phyloP scores from a whole-genome alignment of 2,329 filamentous ascomycete species.

The Pseudocercospora cruenta region DNA sequence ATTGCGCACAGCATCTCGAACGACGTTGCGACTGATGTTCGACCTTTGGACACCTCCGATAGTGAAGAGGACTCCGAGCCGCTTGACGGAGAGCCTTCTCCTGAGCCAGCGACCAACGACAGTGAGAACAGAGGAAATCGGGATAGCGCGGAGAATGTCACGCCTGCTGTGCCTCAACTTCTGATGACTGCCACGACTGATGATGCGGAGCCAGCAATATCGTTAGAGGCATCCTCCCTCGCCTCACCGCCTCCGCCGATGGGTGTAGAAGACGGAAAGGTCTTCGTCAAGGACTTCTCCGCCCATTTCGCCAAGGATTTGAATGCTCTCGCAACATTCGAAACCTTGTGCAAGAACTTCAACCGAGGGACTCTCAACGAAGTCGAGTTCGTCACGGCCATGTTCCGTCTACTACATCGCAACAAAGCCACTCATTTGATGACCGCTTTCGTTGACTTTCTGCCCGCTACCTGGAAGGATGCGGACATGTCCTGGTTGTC shows the following conservation, averaged over 20 bases:
- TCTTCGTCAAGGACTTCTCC: slow-evolving; percentile 20
- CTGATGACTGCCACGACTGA: background rate
- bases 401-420: slow-evolving; percentile 23
- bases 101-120: background rate
- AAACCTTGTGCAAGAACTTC: slow-evolving; percentile 19
- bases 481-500: slow-evolving; percentile 22
- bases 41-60: background rate
- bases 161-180: background rate
- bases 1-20: background rate
- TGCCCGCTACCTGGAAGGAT: slow-evolving; percentile 23
- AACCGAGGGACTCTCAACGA: slow-evolving; percentile 16
- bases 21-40: background rate
- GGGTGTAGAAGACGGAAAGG: background rate
- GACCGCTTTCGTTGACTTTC: slow-evolving; percentile 19
- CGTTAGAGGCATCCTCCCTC: background rate
- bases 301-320: slow-evolving; percentile 10
- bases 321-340: slow-evolving; percentile 16
- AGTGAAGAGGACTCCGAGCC: background rate
- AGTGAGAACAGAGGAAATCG: background rate
- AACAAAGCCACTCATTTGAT: slow-evolving; percentile 17
- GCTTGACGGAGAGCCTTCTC: background rate
- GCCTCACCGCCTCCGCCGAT: background rate
- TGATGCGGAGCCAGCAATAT: background rate
- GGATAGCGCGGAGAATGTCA: background rate
- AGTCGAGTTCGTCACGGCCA: slow-evolving; percentile 23